Conservation (phyloP, 2,329 filamentous ascomycete species). For the Stagonosporopsis vannaccii region DNA sequence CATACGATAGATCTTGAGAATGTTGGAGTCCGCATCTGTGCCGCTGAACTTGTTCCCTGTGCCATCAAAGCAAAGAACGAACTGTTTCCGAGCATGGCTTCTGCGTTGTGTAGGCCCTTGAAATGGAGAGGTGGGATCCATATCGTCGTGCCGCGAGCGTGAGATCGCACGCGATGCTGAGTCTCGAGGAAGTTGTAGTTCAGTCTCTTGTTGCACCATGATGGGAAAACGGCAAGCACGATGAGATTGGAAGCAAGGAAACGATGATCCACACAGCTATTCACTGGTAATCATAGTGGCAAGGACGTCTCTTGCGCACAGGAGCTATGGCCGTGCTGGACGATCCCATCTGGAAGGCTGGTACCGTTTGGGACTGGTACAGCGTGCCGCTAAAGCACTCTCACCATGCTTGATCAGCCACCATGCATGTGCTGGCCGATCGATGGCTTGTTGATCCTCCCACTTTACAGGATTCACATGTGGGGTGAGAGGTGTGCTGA, state of each 20-base stretch:
- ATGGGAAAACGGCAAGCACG: slow-evolving; percentile 5
- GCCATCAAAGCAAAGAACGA: slow-evolving; percentile 60
- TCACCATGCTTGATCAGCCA: slow-evolving; percentile 7
- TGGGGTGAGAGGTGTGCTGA: not conserved
- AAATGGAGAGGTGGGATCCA: slow-evolving; percentile 5
- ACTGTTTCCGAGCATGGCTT: slow-evolving; percentile 60
- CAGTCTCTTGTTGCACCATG: slow-evolving; percentile 5
- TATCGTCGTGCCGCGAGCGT: slow-evolving; percentile 3
- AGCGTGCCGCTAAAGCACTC: not conserved
- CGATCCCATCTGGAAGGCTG: not conserved
- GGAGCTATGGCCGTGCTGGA: slow-evolving; percentile 1
- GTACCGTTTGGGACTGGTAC: not conserved
- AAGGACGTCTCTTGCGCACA: not conserved
- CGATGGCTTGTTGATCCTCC: slow-evolving; percentile 4
- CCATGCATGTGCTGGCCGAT: slow-evolving; percentile 14
- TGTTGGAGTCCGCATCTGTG: slow-evolving; percentile 51
- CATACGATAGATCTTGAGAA: slow-evolving; percentile 75
- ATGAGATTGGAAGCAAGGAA: not conserved
- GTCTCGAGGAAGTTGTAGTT: slow-evolving; percentile 2
- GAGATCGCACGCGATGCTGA: not conserved
- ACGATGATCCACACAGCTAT: not conserved
- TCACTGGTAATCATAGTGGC: slow-evolving; percentile 2
- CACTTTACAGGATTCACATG: not conserved
- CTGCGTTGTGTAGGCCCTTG: slow-evolving; percentile 11
- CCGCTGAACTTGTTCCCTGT: slow-evolving; percentile 54